A percentile compares a stretch with the other conserved stretches of the same genome.
These are phyloP conservation scores for Emiliania huxleyi DNA, from an alignment of 78 protist species.

Conservation along the genomic window DNA sequence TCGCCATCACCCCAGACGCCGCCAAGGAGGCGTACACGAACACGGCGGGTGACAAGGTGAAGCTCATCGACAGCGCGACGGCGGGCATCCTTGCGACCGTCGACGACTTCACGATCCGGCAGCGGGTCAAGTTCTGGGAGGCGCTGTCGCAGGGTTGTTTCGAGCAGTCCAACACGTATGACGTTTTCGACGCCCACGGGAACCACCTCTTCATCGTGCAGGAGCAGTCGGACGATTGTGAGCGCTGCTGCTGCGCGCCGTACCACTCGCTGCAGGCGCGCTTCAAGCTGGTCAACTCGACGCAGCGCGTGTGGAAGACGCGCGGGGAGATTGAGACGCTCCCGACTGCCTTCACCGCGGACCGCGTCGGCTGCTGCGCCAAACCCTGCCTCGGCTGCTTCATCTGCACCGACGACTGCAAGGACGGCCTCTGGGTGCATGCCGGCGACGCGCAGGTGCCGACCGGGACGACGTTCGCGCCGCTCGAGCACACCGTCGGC, in stretches of 20 bases:
- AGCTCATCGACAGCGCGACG: background rate
- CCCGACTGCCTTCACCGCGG: background rate
- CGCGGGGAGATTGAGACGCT: background rate
- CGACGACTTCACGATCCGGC: background rate
- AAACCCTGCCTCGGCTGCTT: conserved; percentile 4
- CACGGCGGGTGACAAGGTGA: background rate
- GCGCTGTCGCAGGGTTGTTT: background rate
- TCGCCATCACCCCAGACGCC: background rate
- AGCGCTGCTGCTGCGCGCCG: background rate
- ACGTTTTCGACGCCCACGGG: background rate
- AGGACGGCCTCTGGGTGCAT: background rate
- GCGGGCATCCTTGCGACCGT: background rate
- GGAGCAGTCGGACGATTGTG: background rate
- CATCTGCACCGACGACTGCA: background rate
- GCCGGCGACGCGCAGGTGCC: background rate
- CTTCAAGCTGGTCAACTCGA: background rate
- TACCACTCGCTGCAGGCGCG: background rate
- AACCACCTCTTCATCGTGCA: background rate
- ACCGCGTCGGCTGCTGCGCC: background rate
- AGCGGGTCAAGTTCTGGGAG: background rate
- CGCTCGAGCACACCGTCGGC: background rate
- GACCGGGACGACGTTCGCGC: background rate
- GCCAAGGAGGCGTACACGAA: background rate
- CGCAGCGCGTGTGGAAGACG: background rate
- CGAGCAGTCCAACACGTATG: background rate